Evolutionary conservation across 768 basidiomycete species (phyloP).

Genomic region (Suillus tomentosus): DNA sequence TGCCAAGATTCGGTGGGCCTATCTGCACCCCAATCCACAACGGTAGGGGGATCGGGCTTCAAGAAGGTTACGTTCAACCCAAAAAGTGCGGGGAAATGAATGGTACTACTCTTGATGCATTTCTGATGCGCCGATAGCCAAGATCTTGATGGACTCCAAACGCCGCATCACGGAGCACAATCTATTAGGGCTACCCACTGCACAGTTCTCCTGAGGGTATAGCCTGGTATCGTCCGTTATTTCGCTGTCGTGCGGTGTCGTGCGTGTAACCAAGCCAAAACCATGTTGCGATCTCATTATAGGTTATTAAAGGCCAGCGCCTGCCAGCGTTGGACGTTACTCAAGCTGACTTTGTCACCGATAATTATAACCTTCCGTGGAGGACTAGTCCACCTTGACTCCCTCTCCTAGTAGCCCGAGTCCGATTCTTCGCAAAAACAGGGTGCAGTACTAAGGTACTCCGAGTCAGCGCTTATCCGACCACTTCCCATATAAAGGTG

Average conservation of each 20-base stretch:
- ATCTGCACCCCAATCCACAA: background rate
- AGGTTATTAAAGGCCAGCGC: background rate
- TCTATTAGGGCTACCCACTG: background rate
- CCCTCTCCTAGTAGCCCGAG: background rate
- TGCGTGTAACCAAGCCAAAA: background rate
- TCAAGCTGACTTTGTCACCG: background rate
- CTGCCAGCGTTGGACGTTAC: conserved; percentile 1
- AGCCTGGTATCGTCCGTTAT: background rate
- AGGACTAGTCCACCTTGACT: conserved; percentile 1
- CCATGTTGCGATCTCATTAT: background rate
- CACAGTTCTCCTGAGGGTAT: conserved; percentile 2
- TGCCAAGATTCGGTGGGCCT: background rate
- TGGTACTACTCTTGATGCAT: background rate
- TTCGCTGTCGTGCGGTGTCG: background rate
- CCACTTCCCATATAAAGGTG: background rate
- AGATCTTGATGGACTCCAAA: background rate
- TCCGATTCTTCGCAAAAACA: conserved; percentile 4
- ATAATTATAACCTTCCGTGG: conserved; percentile 1
- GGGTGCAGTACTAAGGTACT: background rate
- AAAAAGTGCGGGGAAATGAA: conserved; percentile 6
- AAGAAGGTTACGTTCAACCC: background rate
- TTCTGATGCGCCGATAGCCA: conserved; percentile 4
- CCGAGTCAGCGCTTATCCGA: background rate
- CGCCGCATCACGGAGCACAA: background rate
- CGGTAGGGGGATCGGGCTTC: background rate